phyloP scores from a whole-genome alignment of 768 basidiomycete genomes.

The Lentinula sp. region DNA sequence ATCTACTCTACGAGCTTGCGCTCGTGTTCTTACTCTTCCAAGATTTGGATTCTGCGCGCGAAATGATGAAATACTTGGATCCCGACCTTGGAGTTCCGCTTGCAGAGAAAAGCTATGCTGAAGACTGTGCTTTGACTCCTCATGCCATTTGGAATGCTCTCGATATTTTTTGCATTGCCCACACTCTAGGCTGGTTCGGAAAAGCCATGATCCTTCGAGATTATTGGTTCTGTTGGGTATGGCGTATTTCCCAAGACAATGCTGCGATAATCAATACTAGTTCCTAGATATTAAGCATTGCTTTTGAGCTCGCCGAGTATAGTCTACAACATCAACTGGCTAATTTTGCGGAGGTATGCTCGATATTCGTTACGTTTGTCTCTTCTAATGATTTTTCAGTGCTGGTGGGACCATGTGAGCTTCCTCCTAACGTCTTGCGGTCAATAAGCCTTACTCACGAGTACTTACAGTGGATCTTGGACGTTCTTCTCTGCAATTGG shows the following conservation, averaged over 20 bases:
- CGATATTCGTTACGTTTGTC: constrained; percentile 9
- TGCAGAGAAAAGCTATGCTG: constrained; percentile 83
- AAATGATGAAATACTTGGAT: constrained; percentile 78
- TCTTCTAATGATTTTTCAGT: constrained; percentile 37
- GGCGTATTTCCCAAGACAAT: constrained; percentile 10
- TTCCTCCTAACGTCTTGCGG: neutral
- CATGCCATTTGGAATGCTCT: constrained; percentile 71
- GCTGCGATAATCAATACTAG: too few relatives aligned
- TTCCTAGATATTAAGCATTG: constrained; percentile 75
- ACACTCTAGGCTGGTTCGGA: constrained; percentile 85
- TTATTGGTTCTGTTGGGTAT: constrained; percentile 93
- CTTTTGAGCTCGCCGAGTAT: constrained; percentile 87
- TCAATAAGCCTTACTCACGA: neutral
- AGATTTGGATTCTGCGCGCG: constrained; percentile 69
- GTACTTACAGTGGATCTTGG: constrained; percentile 69
- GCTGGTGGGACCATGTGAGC: constrained; percentile 91
- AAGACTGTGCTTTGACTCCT: constrained; percentile 64
- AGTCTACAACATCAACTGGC: constrained; percentile 83
- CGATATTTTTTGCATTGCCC: constrained; percentile 84
- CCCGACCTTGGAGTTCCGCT: constrained; percentile 63
- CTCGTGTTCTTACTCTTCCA: constrained; percentile 85
- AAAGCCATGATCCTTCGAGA: constrained; percentile 87
- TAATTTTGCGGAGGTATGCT: constrained; percentile 78
- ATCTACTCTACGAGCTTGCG: constrained; percentile 77
- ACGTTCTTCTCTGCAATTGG: constrained; percentile 87